Evolutionary conservation across 257 asterid genomes (phyloP).

Genomic region (Solanum pinnatisectum): DNA sequence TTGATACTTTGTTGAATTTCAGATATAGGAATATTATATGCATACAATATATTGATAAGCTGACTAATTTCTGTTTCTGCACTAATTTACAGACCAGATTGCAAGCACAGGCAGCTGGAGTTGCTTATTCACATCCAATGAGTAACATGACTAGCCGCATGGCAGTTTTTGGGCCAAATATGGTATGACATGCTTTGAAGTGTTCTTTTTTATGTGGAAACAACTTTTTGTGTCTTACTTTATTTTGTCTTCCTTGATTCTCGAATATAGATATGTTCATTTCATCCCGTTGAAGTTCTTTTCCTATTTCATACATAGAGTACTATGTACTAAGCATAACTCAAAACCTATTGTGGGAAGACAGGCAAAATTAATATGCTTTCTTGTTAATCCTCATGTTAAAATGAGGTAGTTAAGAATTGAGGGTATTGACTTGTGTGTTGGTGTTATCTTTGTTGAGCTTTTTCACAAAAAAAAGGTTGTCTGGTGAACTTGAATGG

Average conservation of each 20-base stretch:
- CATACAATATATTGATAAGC: background rate
- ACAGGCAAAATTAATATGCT: background rate
- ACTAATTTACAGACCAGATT: slow-evolving; percentile 57
- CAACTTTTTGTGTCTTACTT: background rate
- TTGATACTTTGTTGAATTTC: background rate
- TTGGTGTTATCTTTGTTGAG: background rate
- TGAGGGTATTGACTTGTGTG: background rate
- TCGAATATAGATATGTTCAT: background rate
- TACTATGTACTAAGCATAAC: background rate
- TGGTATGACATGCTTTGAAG: slow-evolving; percentile 31
- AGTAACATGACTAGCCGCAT: slow-evolving; percentile 81
- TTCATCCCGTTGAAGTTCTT: background rate
- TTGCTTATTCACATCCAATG: slow-evolving; percentile 70
- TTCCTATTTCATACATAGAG: background rate
- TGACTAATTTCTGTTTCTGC: slow-evolving; percentile 1
- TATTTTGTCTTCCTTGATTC: background rate
- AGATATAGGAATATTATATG: background rate
- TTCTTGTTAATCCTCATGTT: background rate
- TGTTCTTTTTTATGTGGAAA: background rate
- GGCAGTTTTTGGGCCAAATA: slow-evolving; percentile 87
- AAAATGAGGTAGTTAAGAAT: background rate
- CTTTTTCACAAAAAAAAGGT: background rate
- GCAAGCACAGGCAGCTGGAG: slow-evolving; percentile 99
- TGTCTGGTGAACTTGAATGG: background rate
- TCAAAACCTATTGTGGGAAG: background rate